A percentile compares a stretch with the other conserved stretches of the same genome.
Evolutionary conservation across 176 grass and related monocot genomes (phyloP).

Genomic region (Eragrostis nindensis): DNA sequence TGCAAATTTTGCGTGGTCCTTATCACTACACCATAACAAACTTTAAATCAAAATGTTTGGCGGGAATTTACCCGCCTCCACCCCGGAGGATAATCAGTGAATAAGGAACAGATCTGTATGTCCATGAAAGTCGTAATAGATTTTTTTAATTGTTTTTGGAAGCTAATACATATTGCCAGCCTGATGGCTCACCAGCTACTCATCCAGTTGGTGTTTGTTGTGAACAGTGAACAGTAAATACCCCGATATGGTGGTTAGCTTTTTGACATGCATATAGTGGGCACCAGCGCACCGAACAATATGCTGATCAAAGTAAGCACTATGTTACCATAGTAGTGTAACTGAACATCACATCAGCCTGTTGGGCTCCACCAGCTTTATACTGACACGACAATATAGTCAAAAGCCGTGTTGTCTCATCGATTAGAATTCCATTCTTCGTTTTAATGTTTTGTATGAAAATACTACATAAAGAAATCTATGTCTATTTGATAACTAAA

Average conservation of each 20-base stretch:
- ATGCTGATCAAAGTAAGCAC: background rate
- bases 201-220: too few relatives aligned
- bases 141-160: too few relatives aligned
- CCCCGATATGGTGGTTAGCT: background rate
- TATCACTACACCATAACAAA: too few relatives aligned
- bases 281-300: background rate
- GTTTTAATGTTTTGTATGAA: background rate
- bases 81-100: background rate
- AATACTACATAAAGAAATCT: background rate
- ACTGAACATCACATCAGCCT: background rate
- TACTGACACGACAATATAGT: constrained; percentile 18
- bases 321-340: constrained; percentile 11
- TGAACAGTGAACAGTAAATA: background rate
- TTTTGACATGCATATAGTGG: background rate
- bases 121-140: background rate
- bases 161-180: too few relatives aligned
- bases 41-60: background rate
- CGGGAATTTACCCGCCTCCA: background rate
- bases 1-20: background rate
- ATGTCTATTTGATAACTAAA: background rate
- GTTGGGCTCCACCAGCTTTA: background rate
- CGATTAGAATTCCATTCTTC: background rate
- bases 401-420: background rate
- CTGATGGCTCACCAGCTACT: too few relatives aligned
- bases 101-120: background rate